Evolutionary conservation across 257 asterid species (phyloP).

Genomic region (Solanum chiquidenum): DNA sequence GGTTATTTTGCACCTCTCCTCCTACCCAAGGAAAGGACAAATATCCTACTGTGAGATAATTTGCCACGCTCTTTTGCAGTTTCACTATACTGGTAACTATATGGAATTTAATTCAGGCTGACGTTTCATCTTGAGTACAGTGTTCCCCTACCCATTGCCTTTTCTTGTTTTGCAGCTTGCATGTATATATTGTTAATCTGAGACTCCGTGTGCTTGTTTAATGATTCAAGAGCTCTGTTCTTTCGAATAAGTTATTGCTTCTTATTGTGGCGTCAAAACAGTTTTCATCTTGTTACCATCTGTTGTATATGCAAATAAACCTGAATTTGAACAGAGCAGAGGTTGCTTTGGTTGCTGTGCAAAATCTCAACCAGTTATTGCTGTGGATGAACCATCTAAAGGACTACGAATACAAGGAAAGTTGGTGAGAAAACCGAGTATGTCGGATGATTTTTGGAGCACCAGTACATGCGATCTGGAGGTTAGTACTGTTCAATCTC

Average conservation of each 20-base stretch:
- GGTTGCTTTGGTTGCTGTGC: slow-evolving; percentile 64
- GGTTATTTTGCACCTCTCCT: not conserved
- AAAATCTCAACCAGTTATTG: slow-evolving; percentile 49
- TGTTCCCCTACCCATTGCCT: not conserved
- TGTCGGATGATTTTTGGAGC: slow-evolving; percentile 80
- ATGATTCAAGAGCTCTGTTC: not conserved
- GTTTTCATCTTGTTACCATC: slow-evolving; percentile 2
- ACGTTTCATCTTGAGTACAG: not conserved
- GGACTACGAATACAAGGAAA: slow-evolving; percentile 69
- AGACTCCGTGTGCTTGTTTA: not conserved
- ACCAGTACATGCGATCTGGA: slow-evolving; percentile 64
- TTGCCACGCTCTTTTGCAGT: not conserved
- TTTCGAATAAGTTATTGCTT: not conserved
- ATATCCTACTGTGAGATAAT: not conserved
- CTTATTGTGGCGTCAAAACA: not conserved
- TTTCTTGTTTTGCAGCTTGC: not conserved
- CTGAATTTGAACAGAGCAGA: slow-evolving; percentile 56
- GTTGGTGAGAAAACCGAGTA: slow-evolving; percentile 33
- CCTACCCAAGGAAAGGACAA: not conserved
- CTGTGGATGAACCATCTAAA: slow-evolving; percentile 64
- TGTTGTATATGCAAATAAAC: slow-evolving; percentile 30
- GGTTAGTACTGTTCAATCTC: slow-evolving; percentile 46
- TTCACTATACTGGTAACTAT: not conserved
- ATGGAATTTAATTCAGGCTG: not conserved
- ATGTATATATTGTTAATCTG: not conserved